A percentile compares a stretch with the other conserved stretches of the same genome.
These are phyloP conservation scores for Rhizoctonia solani DNA, from an alignment of 1,284 basidiomycete species.

Conservation along the genomic window DNA sequence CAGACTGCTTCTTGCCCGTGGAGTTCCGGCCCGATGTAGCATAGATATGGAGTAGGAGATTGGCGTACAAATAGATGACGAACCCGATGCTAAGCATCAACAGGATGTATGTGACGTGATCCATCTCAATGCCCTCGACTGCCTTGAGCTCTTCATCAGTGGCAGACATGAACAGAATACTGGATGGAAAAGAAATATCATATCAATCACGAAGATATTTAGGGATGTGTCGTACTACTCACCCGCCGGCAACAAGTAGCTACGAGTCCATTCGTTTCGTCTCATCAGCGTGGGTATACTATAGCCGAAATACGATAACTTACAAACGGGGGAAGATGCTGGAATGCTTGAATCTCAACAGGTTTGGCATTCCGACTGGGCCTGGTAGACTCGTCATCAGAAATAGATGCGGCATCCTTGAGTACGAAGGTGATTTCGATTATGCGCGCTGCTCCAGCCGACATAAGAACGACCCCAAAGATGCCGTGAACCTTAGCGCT, in stretches of 20 bases:
- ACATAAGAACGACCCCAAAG: constrained; percentile 86
- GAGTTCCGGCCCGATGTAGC: constrained; percentile 65
- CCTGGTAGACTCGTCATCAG: constrained; percentile 41
- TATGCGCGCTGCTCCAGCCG: constrained; percentile 80
- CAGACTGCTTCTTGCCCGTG: constrained; percentile 1
- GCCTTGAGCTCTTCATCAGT: constrained; percentile 86
- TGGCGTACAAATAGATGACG: constrained; percentile 72
- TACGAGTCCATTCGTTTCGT: constrained; percentile 45
- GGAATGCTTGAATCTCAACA: constrained; percentile 60
- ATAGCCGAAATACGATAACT: constrained; percentile 46
- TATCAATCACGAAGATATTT: not conserved
- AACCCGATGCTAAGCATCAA: constrained; percentile 85
- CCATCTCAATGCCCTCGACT: constrained; percentile 72
- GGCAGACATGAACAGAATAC: constrained; percentile 84
- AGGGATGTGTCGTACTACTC: constrained; percentile 34
- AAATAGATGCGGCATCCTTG: constrained; percentile 44
- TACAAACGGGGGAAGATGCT: constrained; percentile 85
- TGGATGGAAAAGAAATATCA: constrained; percentile 41
- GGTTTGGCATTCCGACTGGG: constrained; percentile 23
- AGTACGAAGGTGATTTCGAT: constrained; percentile 84
- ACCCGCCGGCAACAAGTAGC: constrained; percentile 71
- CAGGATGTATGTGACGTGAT: constrained; percentile 86
- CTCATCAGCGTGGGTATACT: constrained; percentile 6
- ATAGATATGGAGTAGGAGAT: constrained; percentile 62
- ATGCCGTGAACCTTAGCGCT: constrained; percentile 71